Evolutionary conservation across 1,139 yeast species (phyloP).

Genomic region (Yamadazyma buinensis): DNA sequence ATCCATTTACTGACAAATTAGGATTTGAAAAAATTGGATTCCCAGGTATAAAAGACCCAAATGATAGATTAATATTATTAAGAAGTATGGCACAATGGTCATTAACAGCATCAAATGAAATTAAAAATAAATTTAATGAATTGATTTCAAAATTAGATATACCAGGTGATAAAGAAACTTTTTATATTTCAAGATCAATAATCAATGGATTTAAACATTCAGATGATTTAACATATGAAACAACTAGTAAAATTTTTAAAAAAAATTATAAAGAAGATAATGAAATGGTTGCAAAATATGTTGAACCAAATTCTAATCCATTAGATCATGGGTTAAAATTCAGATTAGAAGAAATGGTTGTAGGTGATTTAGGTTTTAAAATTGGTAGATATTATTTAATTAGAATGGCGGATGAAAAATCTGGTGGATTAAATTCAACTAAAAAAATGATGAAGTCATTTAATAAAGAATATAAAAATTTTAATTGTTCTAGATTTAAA

Average conservation of each 20-base stretch:
- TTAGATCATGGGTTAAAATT: constrained; percentile 33
- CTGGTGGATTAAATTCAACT: constrained; percentile 39
- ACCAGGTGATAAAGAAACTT: constrained; percentile 44
- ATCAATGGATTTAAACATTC: constrained; percentile 36
- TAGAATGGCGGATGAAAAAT: constrained; percentile 34
- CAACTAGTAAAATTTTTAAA: constrained; percentile 29
- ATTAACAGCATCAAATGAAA: constrained; percentile 36
- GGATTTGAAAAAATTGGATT: constrained; percentile 45
- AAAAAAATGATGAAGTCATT: constrained; percentile 28
- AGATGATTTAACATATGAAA: constrained; percentile 27
- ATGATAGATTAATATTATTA: constrained; percentile 44
- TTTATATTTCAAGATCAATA: constrained; percentile 38
- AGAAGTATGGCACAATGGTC: constrained; percentile 50
- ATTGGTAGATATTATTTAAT: constrained; percentile 46
- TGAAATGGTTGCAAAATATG: constrained; percentile 23
- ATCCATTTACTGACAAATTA: constrained; percentile 30
- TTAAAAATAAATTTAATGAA: constrained; percentile 34
- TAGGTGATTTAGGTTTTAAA: constrained; percentile 46
- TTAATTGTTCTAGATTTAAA: constrained; percentile 37
- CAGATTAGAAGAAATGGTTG: constrained; percentile 39
- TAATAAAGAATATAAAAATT: constrained; percentile 15
- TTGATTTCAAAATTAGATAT: constrained; percentile 35
- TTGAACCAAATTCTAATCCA: constrained; percentile 45
- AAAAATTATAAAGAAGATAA: constrained; percentile 24
- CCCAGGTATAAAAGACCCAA: constrained; percentile 37